Percentiles rank a stretch among this genome's conserved stretches.
phyloP scores from a whole-genome alignment of 2,329 filamentous ascomycete genomes.

The Hypoxylon sp. region DNA sequence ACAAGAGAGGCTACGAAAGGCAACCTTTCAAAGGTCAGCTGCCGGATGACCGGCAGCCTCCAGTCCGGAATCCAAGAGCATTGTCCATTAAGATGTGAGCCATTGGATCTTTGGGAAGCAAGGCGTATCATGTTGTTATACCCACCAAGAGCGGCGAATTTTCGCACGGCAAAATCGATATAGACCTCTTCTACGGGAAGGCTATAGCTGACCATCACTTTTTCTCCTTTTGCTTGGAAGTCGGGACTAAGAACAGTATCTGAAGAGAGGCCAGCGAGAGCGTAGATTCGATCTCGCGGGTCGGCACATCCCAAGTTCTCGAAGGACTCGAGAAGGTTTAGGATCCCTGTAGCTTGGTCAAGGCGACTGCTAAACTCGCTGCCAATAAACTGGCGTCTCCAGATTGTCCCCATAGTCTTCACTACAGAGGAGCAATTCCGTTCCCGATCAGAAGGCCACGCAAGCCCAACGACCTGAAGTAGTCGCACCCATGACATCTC shows the following conservation, averaged over 20 bases:
- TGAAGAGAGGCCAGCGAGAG: not conserved
- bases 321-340: not conserved
- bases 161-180: constrained; percentile 1
- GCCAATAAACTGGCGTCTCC: not conserved
- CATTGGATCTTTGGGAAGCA: not conserved
- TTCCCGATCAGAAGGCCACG: not conserved
- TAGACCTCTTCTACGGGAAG: not conserved
- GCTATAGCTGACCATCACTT: not conserved
- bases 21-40: not conserved
- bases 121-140: constrained; percentile 1
- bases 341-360: not conserved
- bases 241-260: not conserved
- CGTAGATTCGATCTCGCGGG: not conserved
- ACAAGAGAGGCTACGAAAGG: not conserved
- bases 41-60: not conserved
- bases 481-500: not conserved
- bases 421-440: not conserved
- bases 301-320: not conserved
- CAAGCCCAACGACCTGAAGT: not conserved
- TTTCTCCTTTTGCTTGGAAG: not conserved
- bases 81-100: not conserved
- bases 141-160: not conserved
- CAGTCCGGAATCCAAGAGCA: constrained; percentile 5
- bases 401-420: not conserved
- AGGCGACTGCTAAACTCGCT: not conserved